These are phyloP conservation scores for Sugiyamaella chiloensis DNA, from an alignment of 805 yeast species.

Conservation along the genomic window DNA sequence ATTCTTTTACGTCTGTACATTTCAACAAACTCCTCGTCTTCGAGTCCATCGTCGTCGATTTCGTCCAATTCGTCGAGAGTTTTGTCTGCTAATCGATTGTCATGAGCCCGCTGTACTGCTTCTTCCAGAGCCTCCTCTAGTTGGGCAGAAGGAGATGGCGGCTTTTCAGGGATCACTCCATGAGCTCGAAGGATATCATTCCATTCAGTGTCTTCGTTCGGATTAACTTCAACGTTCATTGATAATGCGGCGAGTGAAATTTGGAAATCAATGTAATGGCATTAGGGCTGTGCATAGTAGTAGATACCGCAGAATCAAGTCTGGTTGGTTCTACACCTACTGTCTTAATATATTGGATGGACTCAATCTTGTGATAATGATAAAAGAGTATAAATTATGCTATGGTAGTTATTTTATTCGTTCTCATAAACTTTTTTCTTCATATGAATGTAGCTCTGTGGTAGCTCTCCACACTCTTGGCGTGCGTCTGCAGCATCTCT, in stretches of 20 bases:
- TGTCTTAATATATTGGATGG: too few species aligned
- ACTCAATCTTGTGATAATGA: too few species aligned
- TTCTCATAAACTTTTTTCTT: too few species aligned
- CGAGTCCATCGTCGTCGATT: slow-evolving; percentile 89
- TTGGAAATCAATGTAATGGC: too few species aligned
- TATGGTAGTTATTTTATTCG: too few species aligned
- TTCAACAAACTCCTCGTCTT: slow-evolving; percentile 69
- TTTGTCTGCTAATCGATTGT: slow-evolving; percentile 72
- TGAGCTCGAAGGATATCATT: slow-evolving; percentile 87
- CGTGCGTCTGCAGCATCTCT: too few species aligned
- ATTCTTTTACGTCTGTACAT: slow-evolving; percentile 73
- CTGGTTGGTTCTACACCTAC: too few species aligned
- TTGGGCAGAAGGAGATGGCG: slow-evolving; percentile 83
- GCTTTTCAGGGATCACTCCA: slow-evolving; percentile 89
- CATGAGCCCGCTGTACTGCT: slow-evolving; percentile 75
- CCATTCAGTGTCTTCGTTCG: slow-evolving; percentile 98
- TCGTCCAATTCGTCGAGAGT: slow-evolving; percentile 80
- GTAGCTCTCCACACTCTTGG: too few species aligned
- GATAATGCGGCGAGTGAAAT: not conserved
- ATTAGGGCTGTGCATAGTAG: too few species aligned
- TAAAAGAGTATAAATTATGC: too few species aligned
- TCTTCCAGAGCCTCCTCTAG: slow-evolving; percentile 85
- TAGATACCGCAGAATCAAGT: too few species aligned
- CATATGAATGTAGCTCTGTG: too few species aligned
- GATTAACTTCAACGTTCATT: slow-evolving; percentile 75